Evolutionary conservation across 1,139 yeast genomes (phyloP).

Genomic region (Hanseniaspora gamundiae): DNA sequence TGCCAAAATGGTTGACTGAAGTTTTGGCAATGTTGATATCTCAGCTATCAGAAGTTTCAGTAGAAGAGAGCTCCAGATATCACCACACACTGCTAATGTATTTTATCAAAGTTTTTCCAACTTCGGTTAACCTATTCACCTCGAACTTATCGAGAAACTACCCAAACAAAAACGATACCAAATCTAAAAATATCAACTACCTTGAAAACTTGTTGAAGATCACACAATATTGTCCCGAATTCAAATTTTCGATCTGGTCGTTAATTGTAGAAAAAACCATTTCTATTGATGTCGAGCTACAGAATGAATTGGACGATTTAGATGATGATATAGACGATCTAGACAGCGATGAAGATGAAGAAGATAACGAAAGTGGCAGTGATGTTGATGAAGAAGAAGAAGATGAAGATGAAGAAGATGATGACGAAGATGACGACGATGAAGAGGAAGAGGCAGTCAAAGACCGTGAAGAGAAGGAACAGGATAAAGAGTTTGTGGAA

Average conservation of each 20-base stretch:
- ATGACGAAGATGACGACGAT: conserved; percentile 23
- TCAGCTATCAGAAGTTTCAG: conserved; percentile 35
- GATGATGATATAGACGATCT: conserved; percentile 68
- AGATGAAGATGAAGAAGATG: conserved; percentile 19
- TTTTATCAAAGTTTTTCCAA: conserved; percentile 65
- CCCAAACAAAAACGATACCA: conserved; percentile 68
- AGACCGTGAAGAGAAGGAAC: too few species aligned
- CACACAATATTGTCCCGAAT: conserved; percentile 60
- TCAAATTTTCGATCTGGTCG: conserved; percentile 68
- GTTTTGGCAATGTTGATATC: conserved; percentile 55
- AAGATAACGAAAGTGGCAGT: conserved; percentile 28
- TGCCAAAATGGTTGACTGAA: conserved; percentile 82
- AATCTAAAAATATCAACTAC: conserved; percentile 46
- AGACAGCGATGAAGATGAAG: conserved; percentile 56
- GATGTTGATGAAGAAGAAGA: conserved; percentile 28
- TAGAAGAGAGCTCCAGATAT: conserved; percentile 25
- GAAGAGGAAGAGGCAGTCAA: conserved; percentile 9
- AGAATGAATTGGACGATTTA: conserved; percentile 73
- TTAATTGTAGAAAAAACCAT: conserved; percentile 67
- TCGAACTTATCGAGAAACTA: conserved; percentile 44
- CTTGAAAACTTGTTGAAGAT: conserved; percentile 49
- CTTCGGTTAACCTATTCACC: conserved; percentile 58
- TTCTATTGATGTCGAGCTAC: conserved; percentile 87
- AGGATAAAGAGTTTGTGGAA: conserved; percentile 23
- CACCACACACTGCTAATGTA: conserved; percentile 61